Evolutionary conservation across 2,329 filamentous ascomycete species (phyloP).

Genomic region (Phaeosphaeriaceae sp.): DNA sequence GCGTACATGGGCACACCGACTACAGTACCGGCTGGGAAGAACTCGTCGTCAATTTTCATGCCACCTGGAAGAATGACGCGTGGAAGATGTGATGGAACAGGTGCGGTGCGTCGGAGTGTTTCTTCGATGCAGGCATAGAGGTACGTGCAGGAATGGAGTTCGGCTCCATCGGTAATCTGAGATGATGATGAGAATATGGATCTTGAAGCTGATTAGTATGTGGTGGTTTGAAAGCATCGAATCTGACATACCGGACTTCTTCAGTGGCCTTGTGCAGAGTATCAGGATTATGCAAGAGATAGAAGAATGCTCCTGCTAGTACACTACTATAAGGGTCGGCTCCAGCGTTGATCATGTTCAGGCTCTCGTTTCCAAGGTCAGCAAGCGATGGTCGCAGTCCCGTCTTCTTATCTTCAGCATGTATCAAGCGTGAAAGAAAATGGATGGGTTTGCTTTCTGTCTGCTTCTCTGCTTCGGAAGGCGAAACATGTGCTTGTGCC

Average conservation of each 20-base stretch:
- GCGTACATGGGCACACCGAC: conserved; percentile 36
- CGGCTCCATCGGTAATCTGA: conserved; percentile 30
- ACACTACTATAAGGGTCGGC: conserved; percentile 49
- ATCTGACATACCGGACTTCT: conserved; percentile 34
- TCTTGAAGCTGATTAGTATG: conserved; percentile 1
- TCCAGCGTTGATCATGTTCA: conserved; percentile 55
- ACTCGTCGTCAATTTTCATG: conserved; percentile 27
- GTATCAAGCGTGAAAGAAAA: conserved; percentile 52
- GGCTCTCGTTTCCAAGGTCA: conserved; percentile 54
- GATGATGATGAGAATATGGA: conserved; percentile 13
- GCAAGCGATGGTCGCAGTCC: conserved; percentile 43
- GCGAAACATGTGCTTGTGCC: conserved; percentile 10
- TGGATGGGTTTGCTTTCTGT: conserved; percentile 38
- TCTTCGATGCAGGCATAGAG: conserved; percentile 45
- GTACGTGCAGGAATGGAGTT: conserved; percentile 33
- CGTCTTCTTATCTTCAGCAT: conserved; percentile 52
- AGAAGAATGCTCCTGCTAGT: conserved; percentile 45
- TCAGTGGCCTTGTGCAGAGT: conserved; percentile 26
- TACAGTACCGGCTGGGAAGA: conserved; percentile 27
- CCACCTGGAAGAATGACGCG: conserved; percentile 36
- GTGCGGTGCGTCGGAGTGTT: conserved; percentile 35
- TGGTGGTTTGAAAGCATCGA: background rate
- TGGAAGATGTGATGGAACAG: conserved; percentile 35
- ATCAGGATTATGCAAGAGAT: conserved; percentile 46
- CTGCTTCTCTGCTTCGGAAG: conserved; percentile 12